These are phyloP conservation scores for Aphanomyces astaci DNA, from an alignment of 352 stramenopile species.

Conservation along the genomic window DNA sequence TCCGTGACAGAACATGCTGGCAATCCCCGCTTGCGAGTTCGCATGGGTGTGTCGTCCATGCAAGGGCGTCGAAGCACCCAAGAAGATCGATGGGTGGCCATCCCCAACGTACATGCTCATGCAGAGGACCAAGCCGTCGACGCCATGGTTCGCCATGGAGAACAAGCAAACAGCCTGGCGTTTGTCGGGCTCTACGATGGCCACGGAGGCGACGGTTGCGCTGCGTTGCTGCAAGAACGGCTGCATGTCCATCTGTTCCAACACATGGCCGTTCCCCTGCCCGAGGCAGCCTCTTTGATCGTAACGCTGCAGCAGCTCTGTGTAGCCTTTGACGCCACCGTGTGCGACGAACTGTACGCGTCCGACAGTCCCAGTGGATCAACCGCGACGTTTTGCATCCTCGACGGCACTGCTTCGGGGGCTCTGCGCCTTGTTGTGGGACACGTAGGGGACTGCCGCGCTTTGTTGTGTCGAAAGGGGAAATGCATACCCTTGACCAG, in stretches of 20 bases:
- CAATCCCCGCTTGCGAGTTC: constrained; percentile 32
- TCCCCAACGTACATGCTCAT: constrained; percentile 32
- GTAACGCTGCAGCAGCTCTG: constrained; percentile 44
- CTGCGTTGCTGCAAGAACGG: constrained; percentile 63
- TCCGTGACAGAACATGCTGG: constrained; percentile 21
- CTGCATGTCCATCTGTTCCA: constrained; percentile 62
- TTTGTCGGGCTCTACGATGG: constrained; percentile 81
- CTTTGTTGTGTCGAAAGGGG: constrained; percentile 46
- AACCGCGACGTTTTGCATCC: constrained; percentile 53
- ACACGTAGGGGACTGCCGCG: constrained; percentile 70
- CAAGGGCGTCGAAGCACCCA: constrained; percentile 62
- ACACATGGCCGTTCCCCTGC: background rate
- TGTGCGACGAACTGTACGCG: constrained; percentile 63
- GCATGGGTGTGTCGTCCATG: constrained; percentile 43
- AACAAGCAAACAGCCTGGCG: constrained; percentile 1
- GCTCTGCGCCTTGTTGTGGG: constrained; percentile 31
- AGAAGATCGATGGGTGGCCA: constrained; percentile 61
- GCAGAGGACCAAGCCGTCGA: background rate
- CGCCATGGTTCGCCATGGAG: background rate
- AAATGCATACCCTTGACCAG: constrained; percentile 40
- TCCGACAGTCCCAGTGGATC: constrained; percentile 71
- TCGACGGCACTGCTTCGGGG: constrained; percentile 27
- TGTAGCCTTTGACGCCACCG: constrained; percentile 49
- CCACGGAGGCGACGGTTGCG: constrained; percentile 65
- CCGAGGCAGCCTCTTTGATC: background rate